Evolutionary conservation across 495 filamentous ascomycete genomes (phyloP).

Genomic region (Talaromyces wortmannii): DNA sequence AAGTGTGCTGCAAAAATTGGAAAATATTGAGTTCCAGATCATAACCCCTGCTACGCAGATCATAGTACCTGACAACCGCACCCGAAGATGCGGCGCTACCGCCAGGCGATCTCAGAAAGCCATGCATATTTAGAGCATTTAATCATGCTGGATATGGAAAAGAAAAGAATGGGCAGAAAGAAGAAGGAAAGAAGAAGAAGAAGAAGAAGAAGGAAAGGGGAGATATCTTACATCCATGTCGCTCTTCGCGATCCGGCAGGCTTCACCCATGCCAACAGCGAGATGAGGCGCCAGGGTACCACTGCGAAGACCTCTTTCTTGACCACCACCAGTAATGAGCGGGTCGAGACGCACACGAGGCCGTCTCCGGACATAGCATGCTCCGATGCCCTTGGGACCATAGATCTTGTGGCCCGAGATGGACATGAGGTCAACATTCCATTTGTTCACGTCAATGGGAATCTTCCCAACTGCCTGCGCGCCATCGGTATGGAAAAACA

Average conservation of each 20-base stretch:
- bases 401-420: conserved; percentile 99
- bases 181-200: conserved; percentile 4
- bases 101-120: conserved; percentile 46
- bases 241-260: conserved; percentile 81
- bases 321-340: conserved; percentile 91
- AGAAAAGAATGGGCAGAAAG: conserved; percentile 5
- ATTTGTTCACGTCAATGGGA: conserved; percentile 88
- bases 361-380: conserved; percentile 87
- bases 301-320: conserved; percentile 89
- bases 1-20: not conserved
- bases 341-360: conserved; percentile 92
- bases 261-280: conserved; percentile 90
- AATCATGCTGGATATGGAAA: conserved; percentile 28
- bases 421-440: conserved; percentile 97
- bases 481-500: conserved; percentile 98
- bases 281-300: conserved; percentile 88
- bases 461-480: conserved; percentile 98
- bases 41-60: conserved; percentile 47
- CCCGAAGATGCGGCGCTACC: conserved; percentile 30
- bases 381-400: conserved; percentile 93
- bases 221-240: conserved; percentile 72
- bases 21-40: conserved; percentile 17
- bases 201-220: not conserved
- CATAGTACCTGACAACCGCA: conserved; percentile 34
- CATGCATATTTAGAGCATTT: conserved; percentile 52